Conservation (phyloP, 2,329 filamentous ascomycete species). For the Aspergillus fumigatus region DNA sequence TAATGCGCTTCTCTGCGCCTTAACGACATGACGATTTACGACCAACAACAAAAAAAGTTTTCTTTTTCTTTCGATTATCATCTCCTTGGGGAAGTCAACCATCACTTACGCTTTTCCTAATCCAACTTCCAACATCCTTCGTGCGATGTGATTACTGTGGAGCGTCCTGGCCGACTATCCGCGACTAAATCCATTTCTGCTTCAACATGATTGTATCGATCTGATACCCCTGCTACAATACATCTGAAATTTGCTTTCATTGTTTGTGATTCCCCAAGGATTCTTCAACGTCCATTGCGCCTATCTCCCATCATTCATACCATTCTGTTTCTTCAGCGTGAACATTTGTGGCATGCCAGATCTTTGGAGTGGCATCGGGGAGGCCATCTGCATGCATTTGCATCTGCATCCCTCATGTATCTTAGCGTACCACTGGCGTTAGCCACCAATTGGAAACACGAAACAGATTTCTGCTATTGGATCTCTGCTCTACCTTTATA, state of each 20-base stretch:
- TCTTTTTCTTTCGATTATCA: neutral
- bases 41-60: neutral
- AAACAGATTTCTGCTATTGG: neutral
- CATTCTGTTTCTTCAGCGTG: neutral
- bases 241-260: neutral
- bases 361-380: neutral
- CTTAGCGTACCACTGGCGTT: neutral
- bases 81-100: neutral
- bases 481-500: neutral
- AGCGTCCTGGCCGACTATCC: neutral
- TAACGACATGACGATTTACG: slow-evolving; percentile 19
- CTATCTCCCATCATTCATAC: neutral
- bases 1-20: slow-evolving; percentile 1
- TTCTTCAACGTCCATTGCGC: neutral
- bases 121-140: neutral
- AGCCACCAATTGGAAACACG: neutral
- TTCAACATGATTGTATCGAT: neutral
- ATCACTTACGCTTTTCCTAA: neutral
- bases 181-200: neutral
- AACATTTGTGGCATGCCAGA: neutral
- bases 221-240: neutral
- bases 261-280: neutral
- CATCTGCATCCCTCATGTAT: neutral
- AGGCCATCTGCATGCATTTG: neutral
- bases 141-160: too few relatives aligned